phyloP scores from a whole-genome alignment of 352 stramenopile species.

The Phytophthora quininea region DNA sequence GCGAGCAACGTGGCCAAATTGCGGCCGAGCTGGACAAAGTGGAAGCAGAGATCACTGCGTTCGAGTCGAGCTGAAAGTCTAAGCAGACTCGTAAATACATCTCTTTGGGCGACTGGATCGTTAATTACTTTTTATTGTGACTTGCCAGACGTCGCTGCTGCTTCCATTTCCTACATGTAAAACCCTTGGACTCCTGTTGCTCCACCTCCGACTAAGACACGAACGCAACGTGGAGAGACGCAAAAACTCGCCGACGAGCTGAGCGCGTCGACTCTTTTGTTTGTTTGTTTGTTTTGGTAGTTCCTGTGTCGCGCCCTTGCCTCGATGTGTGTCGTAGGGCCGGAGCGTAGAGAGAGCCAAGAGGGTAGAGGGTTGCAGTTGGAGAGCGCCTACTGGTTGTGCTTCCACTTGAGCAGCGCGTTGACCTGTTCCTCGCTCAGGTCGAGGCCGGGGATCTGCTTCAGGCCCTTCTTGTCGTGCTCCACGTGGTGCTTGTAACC shows the following conservation, averaged over 20 bases:
- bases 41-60: constrained; percentile 47
- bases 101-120: constrained; percentile 16
- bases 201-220: constrained; percentile 6
- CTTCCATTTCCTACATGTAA: constrained; percentile 3
- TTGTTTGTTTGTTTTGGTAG: constrained; percentile 5
- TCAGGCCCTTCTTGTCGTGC: constrained; percentile 78
- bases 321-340: constrained; percentile 9
- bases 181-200: background rate
- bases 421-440: constrained; percentile 72
- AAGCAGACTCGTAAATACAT: constrained; percentile 13
- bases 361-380: constrained; percentile 10
- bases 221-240: constrained; percentile 10
- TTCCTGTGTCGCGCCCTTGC: constrained; percentile 20
- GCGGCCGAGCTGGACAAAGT: constrained; percentile 63
- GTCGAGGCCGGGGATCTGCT: constrained; percentile 67
- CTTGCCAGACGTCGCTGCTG: constrained; percentile 19
- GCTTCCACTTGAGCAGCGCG: constrained; percentile 90
- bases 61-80: constrained; percentile 45
- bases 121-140: constrained; percentile 44
- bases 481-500: constrained; percentile 77
- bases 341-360: background rate
- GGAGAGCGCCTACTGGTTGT: constrained; percentile 70
- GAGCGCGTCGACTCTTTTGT: constrained; percentile 11
- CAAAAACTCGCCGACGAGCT: constrained; percentile 11
- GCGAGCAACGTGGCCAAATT: constrained; percentile 58